These are phyloP conservation scores for Coprinopsis marcescibilis DNA, from an alignment of 768 basidiomycete genomes.

Conservation along the genomic window DNA sequence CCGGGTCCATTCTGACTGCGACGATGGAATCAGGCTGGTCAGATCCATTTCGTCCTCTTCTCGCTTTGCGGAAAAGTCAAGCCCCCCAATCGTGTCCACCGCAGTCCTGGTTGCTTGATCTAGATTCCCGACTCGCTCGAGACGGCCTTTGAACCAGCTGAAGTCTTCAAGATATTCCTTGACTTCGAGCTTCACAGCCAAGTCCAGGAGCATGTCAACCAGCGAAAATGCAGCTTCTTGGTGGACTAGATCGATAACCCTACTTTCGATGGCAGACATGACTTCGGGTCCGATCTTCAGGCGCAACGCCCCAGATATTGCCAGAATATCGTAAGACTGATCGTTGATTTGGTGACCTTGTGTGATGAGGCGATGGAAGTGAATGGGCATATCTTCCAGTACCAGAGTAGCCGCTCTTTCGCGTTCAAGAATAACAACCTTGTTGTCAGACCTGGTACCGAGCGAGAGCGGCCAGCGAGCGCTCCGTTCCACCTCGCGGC, in stretches of 20 bases:
- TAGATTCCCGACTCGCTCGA: conserved; percentile 53
- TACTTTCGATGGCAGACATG: conserved; percentile 51
- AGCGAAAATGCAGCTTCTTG: conserved; percentile 78
- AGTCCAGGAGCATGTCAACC: conserved; percentile 67
- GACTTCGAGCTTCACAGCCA: conserved; percentile 48
- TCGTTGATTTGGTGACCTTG: conserved; percentile 37
- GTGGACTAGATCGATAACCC: conserved; percentile 57
- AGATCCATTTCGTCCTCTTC: conserved; percentile 70
- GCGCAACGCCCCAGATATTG: conserved; percentile 58
- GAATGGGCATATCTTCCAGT: conserved; percentile 62
- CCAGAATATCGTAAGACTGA: conserved; percentile 50
- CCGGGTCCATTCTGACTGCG: conserved; percentile 55
- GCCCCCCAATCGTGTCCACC: conserved; percentile 67
- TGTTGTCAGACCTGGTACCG: conserved; percentile 38
- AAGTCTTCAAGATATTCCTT: conserved; percentile 53
- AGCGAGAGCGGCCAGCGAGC: conserved; percentile 77
- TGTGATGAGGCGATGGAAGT: conserved; percentile 45
- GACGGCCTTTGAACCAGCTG: conserved; percentile 55
- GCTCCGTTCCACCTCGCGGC: conserved; percentile 83
- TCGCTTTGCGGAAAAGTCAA: conserved; percentile 64
- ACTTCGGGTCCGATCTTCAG: conserved; percentile 53
- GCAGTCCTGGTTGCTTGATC: conserved; percentile 49
- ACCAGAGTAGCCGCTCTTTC: conserved; percentile 67
- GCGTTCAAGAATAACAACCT: conserved; percentile 64
- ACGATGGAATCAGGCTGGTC: conserved; percentile 36